These are phyloP conservation scores for Lenzites betulinus DNA, from an alignment of 768 basidiomycete genomes.

Conservation along the genomic window DNA sequence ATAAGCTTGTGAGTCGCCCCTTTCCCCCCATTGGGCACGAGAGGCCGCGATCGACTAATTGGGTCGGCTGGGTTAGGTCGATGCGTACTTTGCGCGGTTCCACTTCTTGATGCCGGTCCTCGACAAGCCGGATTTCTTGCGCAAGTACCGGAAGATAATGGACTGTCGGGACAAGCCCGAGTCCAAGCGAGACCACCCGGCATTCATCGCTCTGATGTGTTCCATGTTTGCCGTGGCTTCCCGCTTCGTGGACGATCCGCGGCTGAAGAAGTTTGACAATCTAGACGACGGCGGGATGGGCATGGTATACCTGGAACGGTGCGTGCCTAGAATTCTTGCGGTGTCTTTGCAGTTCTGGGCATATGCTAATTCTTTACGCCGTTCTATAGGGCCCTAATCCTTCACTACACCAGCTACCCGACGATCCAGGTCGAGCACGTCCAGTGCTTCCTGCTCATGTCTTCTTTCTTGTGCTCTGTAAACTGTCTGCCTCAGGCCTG, in stretches of 20 bases:
- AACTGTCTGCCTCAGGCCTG: slow-evolving; percentile 95
- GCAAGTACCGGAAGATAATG: slow-evolving; percentile 74
- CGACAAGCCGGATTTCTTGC: slow-evolving; percentile 82
- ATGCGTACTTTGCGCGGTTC: slow-evolving; percentile 84
- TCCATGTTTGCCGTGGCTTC: slow-evolving; percentile 91
- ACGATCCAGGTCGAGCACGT: slow-evolving; percentile 86
- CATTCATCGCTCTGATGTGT: slow-evolving; percentile 82
- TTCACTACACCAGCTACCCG: slow-evolving; percentile 91
- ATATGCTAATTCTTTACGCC: neutral
- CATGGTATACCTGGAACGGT: slow-evolving; percentile 90
- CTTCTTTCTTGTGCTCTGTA: slow-evolving; percentile 88
- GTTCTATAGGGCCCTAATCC: slow-evolving; percentile 69
- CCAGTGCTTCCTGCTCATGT: slow-evolving; percentile 86
- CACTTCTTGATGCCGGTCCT: slow-evolving; percentile 89
- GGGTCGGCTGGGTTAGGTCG: slow-evolving; percentile 51
- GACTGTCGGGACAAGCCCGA: slow-evolving; percentile 56
- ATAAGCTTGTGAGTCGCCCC: slow-evolving; percentile 68
- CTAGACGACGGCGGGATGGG: slow-evolving; percentile 83
- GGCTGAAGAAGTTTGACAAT: slow-evolving; percentile 56
- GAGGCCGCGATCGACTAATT: neutral
- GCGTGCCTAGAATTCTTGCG: slow-evolving; percentile 28
- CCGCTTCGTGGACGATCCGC: slow-evolving; percentile 72
- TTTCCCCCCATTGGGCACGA: slow-evolving; percentile 3
- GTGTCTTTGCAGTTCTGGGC: slow-evolving; percentile 1
- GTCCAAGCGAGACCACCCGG: slow-evolving; percentile 60